Conservation (phyloP, 371 early-diverging fungal species). For the Apophysomyces trapeziformis region DNA sequence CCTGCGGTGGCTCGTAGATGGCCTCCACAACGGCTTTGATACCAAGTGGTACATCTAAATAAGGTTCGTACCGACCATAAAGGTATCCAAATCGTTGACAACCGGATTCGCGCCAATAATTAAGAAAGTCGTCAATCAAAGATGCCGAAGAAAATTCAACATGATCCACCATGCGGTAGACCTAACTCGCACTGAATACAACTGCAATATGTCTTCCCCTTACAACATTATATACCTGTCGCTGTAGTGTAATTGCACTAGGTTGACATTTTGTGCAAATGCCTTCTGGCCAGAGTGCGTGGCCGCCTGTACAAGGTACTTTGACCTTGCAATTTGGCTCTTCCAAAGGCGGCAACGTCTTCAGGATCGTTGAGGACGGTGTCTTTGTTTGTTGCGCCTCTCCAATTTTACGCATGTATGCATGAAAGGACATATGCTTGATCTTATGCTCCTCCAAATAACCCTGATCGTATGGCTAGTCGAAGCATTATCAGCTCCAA, state of each 20-base stretch:
- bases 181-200: slow-evolving; percentile 51
- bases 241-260: slow-evolving; percentile 88
- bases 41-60: slow-evolving; percentile 93
- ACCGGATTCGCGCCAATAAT: slow-evolving; percentile 89
- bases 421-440: slow-evolving; percentile 97
- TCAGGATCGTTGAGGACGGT: slow-evolving; percentile 38
- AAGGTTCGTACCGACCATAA: slow-evolving; percentile 94
- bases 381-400: slow-evolving; percentile 68
- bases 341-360: slow-evolving; percentile 82
- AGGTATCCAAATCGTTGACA: slow-evolving; percentile 93
- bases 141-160: slow-evolving; percentile 94
- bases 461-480: slow-evolving; percentile 83
- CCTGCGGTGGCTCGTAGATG: slow-evolving; percentile 96
- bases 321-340: slow-evolving; percentile 82
- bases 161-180: slow-evolving; percentile 98
- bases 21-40: slow-evolving; percentile 97
- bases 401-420: slow-evolving; percentile 82
- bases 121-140: slow-evolving; percentile 89
- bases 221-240: slow-evolving; percentile 62
- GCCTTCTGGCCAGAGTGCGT: slow-evolving; percentile 91
- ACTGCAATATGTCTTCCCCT: slow-evolving; percentile 3
- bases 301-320: slow-evolving; percentile 80
- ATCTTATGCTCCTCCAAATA: slow-evolving; percentile 91
- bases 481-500: background rate
- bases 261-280: slow-evolving; percentile 99